These are phyloP conservation scores for Apiotrichum gamsii DNA, from an alignment of 1,284 basidiomycete species.

Conservation along the genomic window DNA sequence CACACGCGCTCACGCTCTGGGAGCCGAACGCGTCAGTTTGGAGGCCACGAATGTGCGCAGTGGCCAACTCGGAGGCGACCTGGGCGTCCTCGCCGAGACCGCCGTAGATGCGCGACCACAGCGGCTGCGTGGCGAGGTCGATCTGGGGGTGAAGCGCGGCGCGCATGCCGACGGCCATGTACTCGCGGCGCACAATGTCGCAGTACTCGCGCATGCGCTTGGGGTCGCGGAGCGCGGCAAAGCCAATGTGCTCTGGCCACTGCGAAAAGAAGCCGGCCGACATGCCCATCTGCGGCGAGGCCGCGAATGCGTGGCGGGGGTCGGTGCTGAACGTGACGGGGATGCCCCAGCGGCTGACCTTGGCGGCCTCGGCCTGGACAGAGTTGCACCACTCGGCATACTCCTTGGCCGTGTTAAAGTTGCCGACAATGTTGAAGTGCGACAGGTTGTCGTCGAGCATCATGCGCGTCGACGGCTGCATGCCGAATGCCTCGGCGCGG, in stretches of 20 bases:
- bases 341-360: neutral
- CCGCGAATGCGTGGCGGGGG: constrained; percentile 15
- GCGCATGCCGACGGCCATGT: constrained; percentile 13
- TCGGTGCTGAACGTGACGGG: constrained; percentile 16
- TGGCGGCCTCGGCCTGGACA: constrained; percentile 7
- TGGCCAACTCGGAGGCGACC: constrained; percentile 6
- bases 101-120: constrained; percentile 13
- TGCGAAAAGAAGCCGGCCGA: constrained; percentile 10
- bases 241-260: constrained; percentile 17
- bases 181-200: constrained; percentile 17
- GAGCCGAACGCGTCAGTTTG: constrained; percentile 4
- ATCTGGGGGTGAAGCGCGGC: constrained; percentile 16
- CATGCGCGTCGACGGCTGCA: neutral
- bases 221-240: constrained; percentile 12
- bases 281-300: constrained; percentile 6
- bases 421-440: constrained; percentile 15
- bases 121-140: constrained; percentile 13
- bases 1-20: constrained; percentile 10
- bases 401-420: constrained; percentile 1
- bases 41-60: constrained; percentile 8
- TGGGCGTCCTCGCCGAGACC: constrained; percentile 14
- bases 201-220: constrained; percentile 10
- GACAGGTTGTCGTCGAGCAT: constrained; percentile 3
- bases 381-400: constrained; percentile 9
- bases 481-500: neutral